Percentiles rank a stretch among this genome's conserved stretches.
These are phyloP conservation scores for Euphorbia corollata DNA, from an alignment of 441 rosid species.

Conservation along the genomic window DNA sequence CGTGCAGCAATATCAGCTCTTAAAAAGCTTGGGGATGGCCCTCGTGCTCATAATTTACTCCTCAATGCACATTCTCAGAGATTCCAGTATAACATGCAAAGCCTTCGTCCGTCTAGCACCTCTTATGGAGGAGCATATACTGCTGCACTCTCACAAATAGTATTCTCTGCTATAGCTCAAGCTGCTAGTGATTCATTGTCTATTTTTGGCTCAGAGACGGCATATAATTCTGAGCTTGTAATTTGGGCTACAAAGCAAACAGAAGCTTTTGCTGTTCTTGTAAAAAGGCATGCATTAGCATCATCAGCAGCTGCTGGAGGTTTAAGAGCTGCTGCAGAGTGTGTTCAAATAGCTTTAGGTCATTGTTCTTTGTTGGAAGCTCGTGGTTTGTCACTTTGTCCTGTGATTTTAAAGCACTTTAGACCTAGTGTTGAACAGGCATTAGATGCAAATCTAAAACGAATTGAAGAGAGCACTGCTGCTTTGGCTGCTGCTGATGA, in stretches of 20 bases:
- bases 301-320: conserved; percentile 99
- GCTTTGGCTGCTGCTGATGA: conserved; percentile 99
- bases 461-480: conserved; percentile 97
- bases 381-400: conserved; percentile 90
- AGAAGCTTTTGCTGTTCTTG: conserved; percentile 82
- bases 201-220: conserved; percentile 80
- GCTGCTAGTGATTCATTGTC: conserved; percentile 79
- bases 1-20: conserved; percentile 90
- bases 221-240: conserved; percentile 91
- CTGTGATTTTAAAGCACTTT: conserved; percentile 76
- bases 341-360: conserved; percentile 98
- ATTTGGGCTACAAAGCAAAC: conserved; percentile 96
- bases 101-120: conserved; percentile 88
- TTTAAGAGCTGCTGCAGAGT: conserved; percentile 96
- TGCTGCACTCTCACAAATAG: conserved; percentile 93
- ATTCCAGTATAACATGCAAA: conserved; percentile 83
- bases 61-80: conserved; percentile 80
- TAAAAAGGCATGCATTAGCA: conserved; percentile 89
- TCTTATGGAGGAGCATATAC: conserved; percentile 98
- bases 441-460: conserved; percentile 79
- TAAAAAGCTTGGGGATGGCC: conserved; percentile 95
- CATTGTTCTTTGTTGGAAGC: conserved; percentile 95
- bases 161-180: conserved; percentile 90
- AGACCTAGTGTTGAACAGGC: conserved; percentile 98
- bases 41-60: conserved; percentile 88